phyloP scores from a whole-genome alignment of 305 asterid species.

The Coffea humblotiana region DNA sequence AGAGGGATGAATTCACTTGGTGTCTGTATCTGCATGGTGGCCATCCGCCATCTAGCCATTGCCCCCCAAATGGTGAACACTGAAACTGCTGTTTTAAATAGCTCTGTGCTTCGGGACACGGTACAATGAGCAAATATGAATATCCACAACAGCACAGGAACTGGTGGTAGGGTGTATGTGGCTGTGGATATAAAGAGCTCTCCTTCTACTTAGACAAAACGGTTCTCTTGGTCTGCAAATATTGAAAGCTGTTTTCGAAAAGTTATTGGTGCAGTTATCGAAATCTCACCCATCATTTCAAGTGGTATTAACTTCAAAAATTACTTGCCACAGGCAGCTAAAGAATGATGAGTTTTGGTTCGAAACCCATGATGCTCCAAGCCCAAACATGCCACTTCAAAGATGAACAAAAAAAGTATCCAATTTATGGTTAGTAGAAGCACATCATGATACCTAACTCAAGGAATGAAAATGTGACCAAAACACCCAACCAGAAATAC shows the following conservation, averaged over 20 bases:
- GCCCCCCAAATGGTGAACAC: no score
- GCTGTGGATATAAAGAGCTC: not conserved
- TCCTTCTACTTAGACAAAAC: not conserved
- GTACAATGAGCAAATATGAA: not conserved
- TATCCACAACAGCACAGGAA: not conserved
- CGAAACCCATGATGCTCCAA: not conserved
- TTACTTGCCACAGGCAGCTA: not conserved
- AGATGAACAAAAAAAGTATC: no score
- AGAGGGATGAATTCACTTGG: not conserved
- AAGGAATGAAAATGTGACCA: no score
- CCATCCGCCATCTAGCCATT: not conserved
- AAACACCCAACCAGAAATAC: not conserved
- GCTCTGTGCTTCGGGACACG: not conserved
- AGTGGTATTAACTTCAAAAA: no score
- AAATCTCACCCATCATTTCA: no score
- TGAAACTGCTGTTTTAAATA: not conserved
- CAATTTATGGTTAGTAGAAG: no score
- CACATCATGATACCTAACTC: no score
- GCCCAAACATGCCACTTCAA: not conserved
- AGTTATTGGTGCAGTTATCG: no score
- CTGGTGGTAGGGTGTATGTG: not conserved
- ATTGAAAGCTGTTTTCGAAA: not conserved
- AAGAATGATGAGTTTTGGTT: not conserved
- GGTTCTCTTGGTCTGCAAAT: not conserved
- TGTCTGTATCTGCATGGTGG: slow-evolving; percentile 10